Base-by-base conservation (phyloP, 1,284 basidiomycete species). In the Moesziomyces globuligerus region DNA sequence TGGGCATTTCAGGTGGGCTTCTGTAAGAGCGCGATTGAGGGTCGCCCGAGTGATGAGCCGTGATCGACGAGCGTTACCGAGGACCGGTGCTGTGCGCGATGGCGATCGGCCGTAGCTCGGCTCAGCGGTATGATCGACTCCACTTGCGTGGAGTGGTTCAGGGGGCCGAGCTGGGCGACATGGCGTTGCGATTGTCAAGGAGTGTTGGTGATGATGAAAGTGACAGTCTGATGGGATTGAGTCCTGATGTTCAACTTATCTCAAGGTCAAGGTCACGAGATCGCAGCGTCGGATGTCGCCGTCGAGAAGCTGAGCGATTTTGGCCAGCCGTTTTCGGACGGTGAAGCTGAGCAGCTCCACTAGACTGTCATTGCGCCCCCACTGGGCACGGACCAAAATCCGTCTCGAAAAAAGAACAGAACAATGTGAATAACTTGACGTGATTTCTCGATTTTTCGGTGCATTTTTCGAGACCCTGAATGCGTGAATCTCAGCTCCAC, bases 71-170 rank as follows among this genome's bases (percentile, higher is more conserved):
- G n/a, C n/a, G n/a, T n/a, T n/a, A n/a, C n/a, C n/a, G n/a, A n/a
- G n/a, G n/a, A n/a, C n/a, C n/a, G n/a, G 37, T 18, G 37, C 20
- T 39, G n/a, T 23, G 17, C 18, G 40, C 17, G 29, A 41, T 48
- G 48, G 54, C 41, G 20, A 13, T 18, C 15, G 13, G n/a, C 28
- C 50, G n/a, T 51, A 46, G 32, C 21, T 37, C 38, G 37, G 62
- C 32, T 54, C 40, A 17, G 44, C n/a, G 32, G 23, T 36, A 42
- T 45, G 32, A 32, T 49, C 62, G 54, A 58, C 62, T 51, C 62
- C 62, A 66, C 62, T 66, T 66, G 47, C 62, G 62, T 66, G 62
- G 62, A 59, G 62, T 48, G 50, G 55, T 49, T 59, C 49, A 66
- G 24, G 50, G 62, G 51, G 50, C 48, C 20, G 25, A 43, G 32